These are phyloP conservation scores for Pascua sp. DNA, from an alignment of 1,284 basidiomycete genomes.

Conservation along the genomic window DNA sequence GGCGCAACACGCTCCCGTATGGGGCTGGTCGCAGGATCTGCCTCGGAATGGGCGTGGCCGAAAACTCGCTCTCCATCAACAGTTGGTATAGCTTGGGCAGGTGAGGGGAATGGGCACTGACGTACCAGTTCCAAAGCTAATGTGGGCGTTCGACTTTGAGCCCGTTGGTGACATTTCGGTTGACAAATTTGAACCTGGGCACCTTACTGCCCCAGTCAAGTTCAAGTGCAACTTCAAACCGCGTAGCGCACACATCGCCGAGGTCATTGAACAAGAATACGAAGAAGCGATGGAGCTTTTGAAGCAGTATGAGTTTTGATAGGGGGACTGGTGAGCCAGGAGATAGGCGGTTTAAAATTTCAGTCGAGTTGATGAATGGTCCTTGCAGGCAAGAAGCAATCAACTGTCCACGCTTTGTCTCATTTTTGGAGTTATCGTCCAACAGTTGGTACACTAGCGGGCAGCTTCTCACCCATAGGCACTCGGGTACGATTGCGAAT, in stretches of 20 bases:
- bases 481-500: no score
- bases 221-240: conserved; percentile 10
- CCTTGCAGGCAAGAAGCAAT: no score
- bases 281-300: conserved; percentile 5
- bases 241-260: conserved; percentile 3
- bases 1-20: conserved; percentile 9
- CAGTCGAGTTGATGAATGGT: no score
- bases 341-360: no score
- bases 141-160: conserved; percentile 12
- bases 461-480: no score
- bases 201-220: conserved; percentile 10
- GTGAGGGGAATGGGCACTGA: background rate
- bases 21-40: conserved; percentile 9
- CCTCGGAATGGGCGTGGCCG: conserved; percentile 6
- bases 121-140: conserved; percentile 5
- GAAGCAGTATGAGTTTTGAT: conserved; percentile 9
- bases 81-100: background rate
- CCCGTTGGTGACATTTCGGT: conserved; percentile 6
- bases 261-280: conserved; percentile 7
- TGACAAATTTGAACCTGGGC: conserved; percentile 10
- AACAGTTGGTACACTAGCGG: no score
- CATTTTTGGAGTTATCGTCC: no score
- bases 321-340: background rate
- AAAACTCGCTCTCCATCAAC: conserved; percentile 14
- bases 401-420: no score